Evolutionary conservation across 2,329 filamentous ascomycete genomes (phyloP).

Genomic region (Fusarium poae): DNA sequence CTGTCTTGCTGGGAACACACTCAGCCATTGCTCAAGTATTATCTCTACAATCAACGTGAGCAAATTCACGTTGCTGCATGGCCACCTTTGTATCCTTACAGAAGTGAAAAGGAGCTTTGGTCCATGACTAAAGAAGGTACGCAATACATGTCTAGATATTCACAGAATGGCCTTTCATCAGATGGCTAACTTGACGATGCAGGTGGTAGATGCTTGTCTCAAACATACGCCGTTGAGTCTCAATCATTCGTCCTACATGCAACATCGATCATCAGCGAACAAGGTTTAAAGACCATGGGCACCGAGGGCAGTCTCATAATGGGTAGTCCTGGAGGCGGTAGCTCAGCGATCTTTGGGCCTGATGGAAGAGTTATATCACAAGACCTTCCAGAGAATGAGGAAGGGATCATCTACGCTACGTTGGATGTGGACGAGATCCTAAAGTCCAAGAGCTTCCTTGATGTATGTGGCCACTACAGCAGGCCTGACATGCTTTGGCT

Average conservation of each 20-base stretch:
- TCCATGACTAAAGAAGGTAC: constrained; percentile 49
- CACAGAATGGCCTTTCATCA: fast-evolving
- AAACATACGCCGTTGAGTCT: constrained; percentile 4
- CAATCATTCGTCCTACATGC: constrained; percentile 1
- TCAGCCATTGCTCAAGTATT: constrained; percentile 20
- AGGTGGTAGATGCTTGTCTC: not conserved
- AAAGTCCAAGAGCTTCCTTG: constrained; percentile 56
- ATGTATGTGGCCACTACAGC: constrained; percentile 52
- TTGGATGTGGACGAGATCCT: constrained; percentile 59
- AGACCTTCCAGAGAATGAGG: constrained; percentile 35
- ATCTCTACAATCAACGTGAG: constrained; percentile 13
- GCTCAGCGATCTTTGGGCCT: constrained; percentile 6
- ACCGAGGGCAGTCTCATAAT: not conserved
- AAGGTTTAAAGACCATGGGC: not conserved
- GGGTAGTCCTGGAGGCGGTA: not conserved
- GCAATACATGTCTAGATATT: fast-evolving
- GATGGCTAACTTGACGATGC: not conserved
- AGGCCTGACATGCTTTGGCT: constrained; percentile 56
- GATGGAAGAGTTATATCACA: not conserved
- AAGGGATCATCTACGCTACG: constrained; percentile 64
- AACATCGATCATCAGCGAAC: not conserved
- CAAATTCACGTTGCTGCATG: constrained; percentile 22
- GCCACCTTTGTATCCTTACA: constrained; percentile 8
- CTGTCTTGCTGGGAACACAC: constrained; percentile 59
- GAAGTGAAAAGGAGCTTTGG: constrained; percentile 27